Evolutionary conservation across 768 basidiomycete species (phyloP), one percentile per base, ranked within the genome.

Genomic region (Phlegmacium glaucopus): DNA sequence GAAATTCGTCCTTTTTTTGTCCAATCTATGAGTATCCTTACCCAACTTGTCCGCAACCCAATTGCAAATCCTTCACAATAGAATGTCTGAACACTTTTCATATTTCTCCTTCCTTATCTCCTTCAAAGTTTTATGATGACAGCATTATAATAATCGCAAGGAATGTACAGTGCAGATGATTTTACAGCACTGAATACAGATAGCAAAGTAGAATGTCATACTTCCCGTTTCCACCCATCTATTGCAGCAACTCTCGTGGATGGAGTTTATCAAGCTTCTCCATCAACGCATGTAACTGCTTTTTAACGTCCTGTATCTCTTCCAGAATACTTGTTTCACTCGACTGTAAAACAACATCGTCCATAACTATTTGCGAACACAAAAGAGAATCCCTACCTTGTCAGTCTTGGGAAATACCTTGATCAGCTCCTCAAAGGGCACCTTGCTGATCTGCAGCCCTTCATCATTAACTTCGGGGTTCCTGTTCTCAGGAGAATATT

Each of bases 1-100:
- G 94, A 95, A 62, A 87, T 95, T 55, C 78, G 91, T 30, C 90
- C 93, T 2, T 90, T 90, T 71, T 94, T 94, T 58, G 72, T 87
- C 28, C 83, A 82, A 53, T 80, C 90, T 1, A 93, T 94, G 90
- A 74, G 77, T 48, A 66, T 88, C 37, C 67, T 91, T 37, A 80
- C 75, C 1, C 80, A 85, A 50, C 72, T 91, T n/a, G 61, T 64
- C 9, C 65, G 66, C 32, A 61, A 59, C 49, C 61, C 62, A 36
- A 48, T 49, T 39, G 42, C 53, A 38, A 58, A 57, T 28, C 53
- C 46, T 22, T 49, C 48, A 39, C 39, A 45, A 29, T 39, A 17
- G 36, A 49, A 45, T 37, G 16, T 48, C 26, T 54, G 40, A 47
- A 16, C 22, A 22, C n/a, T 22, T 22, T 5, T 22, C 22, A 22